Conservation (phyloP, 2,329 filamentous ascomycete species). For the Hymenoscyphus linearis region DNA sequence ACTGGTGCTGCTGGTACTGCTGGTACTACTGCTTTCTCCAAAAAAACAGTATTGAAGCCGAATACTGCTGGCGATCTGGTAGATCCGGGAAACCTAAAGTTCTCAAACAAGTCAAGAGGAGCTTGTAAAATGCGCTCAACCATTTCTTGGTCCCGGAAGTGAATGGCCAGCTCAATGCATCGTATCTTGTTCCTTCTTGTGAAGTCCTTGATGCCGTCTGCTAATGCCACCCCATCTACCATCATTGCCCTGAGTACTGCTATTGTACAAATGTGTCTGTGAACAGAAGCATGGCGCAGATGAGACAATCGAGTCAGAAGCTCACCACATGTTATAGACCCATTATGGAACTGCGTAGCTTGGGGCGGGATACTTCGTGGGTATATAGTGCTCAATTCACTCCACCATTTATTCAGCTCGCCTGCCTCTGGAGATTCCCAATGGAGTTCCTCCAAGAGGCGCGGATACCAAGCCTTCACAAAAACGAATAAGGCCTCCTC, state of each 20-base stretch:
- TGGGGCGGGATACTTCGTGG: not conserved
- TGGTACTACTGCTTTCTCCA: no score
- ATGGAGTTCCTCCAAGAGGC: not conserved
- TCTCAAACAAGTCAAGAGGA: constrained; percentile 1
- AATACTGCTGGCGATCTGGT: not conserved
- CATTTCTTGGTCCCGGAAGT: not conserved
- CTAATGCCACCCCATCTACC: constrained; percentile 5
- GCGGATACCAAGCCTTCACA: not conserved
- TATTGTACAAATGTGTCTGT: not conserved
- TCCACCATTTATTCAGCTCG: constrained; percentile 9
- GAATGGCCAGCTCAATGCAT: constrained; percentile 1
- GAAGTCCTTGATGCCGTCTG: not conserved
- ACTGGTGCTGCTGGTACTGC: not conserved
- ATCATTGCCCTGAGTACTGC: constrained; percentile 6
- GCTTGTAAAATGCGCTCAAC: not conserved
- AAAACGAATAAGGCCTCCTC: constrained; percentile 8
- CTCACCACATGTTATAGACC: not conserved
- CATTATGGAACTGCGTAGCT: not conserved
- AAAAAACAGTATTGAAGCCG: no score
- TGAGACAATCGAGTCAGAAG: constrained; percentile 1
- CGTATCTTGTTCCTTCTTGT: constrained; percentile 5
- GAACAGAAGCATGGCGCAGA: constrained; percentile 9
- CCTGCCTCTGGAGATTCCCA: constrained; percentile 7
- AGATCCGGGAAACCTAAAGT: not conserved
- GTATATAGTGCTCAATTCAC: not conserved